phyloP scores from a whole-genome alignment of 2,329 filamentous ascomycete genomes.

The Penicillium sp. region DNA sequence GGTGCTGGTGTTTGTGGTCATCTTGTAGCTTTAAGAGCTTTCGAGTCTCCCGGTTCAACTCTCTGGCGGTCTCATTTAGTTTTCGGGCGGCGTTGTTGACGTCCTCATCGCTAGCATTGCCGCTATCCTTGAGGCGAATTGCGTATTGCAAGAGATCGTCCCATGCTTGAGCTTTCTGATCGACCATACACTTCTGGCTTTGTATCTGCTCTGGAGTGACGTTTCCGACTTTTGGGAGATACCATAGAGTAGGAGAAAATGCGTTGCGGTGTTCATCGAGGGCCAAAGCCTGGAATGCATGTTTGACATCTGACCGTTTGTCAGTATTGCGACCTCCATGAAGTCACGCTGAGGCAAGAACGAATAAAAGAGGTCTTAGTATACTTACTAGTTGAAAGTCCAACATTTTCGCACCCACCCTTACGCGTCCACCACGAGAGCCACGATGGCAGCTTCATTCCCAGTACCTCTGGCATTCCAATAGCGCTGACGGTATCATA shows the following conservation, averaged over 20 bases:
- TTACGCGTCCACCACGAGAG: not conserved
- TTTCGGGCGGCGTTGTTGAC: constrained; percentile 13
- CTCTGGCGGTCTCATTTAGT: constrained; percentile 12
- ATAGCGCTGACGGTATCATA: constrained; percentile 34
- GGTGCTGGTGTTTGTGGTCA: constrained; percentile 9
- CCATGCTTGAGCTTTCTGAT: constrained; percentile 6
- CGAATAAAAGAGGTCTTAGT: not conserved
- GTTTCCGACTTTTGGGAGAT: constrained; percentile 34
- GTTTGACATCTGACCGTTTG: constrained; percentile 24
- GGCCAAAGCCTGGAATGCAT: constrained; percentile 40
- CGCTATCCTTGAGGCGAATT: constrained; percentile 10
- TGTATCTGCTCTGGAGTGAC: constrained; percentile 8
- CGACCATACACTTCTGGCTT: not conserved
- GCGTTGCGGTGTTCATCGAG: constrained; percentile 41
- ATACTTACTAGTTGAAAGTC: constrained; percentile 17
- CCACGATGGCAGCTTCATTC: constrained; percentile 12
- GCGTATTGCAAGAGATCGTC: constrained; percentile 4
- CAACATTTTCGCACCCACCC: constrained; percentile 15
- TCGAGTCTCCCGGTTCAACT: constrained; percentile 11
- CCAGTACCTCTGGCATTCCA: constrained; percentile 28
- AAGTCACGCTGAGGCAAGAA: not conserved
- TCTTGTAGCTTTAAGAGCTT: constrained; percentile 10
- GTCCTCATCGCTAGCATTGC: constrained; percentile 10
- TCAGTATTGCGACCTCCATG: not conserved
- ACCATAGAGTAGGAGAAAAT: constrained; percentile 54